Base-by-base conservation (phyloP, 371 early-diverging fungal species). In the Mortierella polycephala region DNA sequence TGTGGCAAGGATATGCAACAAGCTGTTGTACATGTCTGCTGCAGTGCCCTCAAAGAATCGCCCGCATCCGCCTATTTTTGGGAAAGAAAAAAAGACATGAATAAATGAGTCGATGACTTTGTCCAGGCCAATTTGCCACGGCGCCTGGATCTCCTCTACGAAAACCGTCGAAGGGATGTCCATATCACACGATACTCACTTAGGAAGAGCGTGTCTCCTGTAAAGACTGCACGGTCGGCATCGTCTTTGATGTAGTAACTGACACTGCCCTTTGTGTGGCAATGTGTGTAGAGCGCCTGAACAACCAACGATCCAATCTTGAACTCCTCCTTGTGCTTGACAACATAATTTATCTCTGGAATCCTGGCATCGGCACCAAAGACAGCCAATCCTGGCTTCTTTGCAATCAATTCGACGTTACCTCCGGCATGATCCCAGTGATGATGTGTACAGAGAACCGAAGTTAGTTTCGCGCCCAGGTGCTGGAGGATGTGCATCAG, bases 1-100 rank as follows among this genome's bases (percentile, higher is more conserved):
- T 41, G 83, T 83, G 0, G 83, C 91, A 14, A 94, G 82, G 23
- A 88, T 83, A 0, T 82, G 82, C 30, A 86, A 77, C 46, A 98
- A 84, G 7, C 94, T 91, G 40, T 85, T 81, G 82, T 92, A 83
- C 97, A 98, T 96, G 59, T 96, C 90, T 21, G 84, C 77, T 0
- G 96, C 87, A 0, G 91, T 91, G 30, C 97, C 98, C 81, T 98
- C 98, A 82, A 98, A 98, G 81, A 98, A 94, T 30, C 94, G 85
- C 7, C 98, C 98, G 70, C 97, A 96, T 1, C 96, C 95, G 39
- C 82, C 87, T 82, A 59, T n/a, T 30, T 30, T 30, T 30, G 30
- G 30, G 30, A 30, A 30, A 30, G 30, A 30, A 30, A 30, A 30
- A 30, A 30, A 30, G 30, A 30, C 2, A 30, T 30, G 30, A 30